Percentiles rank a stretch among this genome's conserved stretches.
phyloP scores from a whole-genome alignment of 306 rosid species.

The Ceratonia siliqua region DNA sequence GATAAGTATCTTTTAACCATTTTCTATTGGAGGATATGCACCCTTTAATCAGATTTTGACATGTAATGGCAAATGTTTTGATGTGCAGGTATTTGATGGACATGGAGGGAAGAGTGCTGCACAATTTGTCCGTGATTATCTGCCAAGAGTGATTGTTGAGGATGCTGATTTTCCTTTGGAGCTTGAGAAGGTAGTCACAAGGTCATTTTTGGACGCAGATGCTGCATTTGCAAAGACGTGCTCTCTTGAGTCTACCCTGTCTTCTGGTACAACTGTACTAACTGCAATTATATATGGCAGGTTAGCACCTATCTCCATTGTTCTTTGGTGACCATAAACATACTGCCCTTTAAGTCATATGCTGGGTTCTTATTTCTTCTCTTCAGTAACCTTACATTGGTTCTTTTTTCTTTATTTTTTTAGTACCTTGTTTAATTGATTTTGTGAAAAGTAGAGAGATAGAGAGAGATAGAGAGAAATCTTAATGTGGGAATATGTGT shows the following conservation, averaged over 20 bases:
- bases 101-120: conserved; percentile 94
- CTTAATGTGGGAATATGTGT: no score
- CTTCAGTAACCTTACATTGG: no score
- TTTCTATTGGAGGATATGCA: neutral
- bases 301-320: conserved; percentile 37
- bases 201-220: conserved; percentile 82
- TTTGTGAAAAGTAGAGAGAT: no score
- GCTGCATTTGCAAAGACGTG: conserved; percentile 74
- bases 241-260: conserved; percentile 57
- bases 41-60: conserved; percentile 9
- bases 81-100: conserved; percentile 87
- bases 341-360: no score
- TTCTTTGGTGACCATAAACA: neutral
- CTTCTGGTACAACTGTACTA: conserved; percentile 96
- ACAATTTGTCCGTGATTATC: conserved; percentile 78
- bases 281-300: conserved; percentile 95
- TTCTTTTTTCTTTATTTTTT: no score
- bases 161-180: conserved; percentile 83
- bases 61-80: conserved; percentile 29
- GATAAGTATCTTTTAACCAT: neutral
- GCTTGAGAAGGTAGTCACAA: conserved; percentile 88
- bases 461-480: no score
- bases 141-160: conserved; percentile 85
- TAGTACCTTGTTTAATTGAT: no score
- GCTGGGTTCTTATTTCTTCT: no score